These are phyloP conservation scores for Leccinum rimulosum DNA, from an alignment of 768 basidiomycete genomes.

Conservation along the genomic window DNA sequence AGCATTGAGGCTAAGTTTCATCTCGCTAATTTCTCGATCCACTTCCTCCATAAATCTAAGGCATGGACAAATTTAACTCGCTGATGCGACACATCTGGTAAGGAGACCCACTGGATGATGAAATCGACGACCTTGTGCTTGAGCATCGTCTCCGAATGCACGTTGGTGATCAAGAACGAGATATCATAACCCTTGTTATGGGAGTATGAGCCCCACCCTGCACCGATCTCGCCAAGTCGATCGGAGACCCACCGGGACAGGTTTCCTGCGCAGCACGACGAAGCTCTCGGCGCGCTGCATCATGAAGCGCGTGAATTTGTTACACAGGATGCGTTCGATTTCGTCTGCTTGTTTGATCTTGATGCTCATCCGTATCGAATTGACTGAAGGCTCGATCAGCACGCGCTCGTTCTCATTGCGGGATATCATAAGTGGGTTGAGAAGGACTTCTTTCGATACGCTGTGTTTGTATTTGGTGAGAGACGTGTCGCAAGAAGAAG, in stretches of 20 bases:
- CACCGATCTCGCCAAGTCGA: constrained; percentile 13
- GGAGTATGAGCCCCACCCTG: constrained; percentile 2
- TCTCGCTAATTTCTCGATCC: constrained; percentile 98
- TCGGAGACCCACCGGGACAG: constrained; percentile 64
- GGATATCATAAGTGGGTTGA: constrained; percentile 91
- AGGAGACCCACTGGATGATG: constrained; percentile 83
- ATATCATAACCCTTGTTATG: constrained; percentile 90
- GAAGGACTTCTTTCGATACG: constrained; percentile 88
- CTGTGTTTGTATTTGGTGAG: constrained; percentile 39
- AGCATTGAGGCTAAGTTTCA: constrained; percentile 96
- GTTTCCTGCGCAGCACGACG: constrained; percentile 92
- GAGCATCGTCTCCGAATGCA: constrained; percentile 96
- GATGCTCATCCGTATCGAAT: constrained; percentile 95
- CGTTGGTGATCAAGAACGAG: constrained; percentile 96
- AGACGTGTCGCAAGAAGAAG: neutral
- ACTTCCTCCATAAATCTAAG: constrained; percentile 97
- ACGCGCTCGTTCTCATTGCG: constrained; percentile 98
- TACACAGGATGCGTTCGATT: constrained; percentile 94
- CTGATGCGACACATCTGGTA: neutral
- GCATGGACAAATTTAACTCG: neutral
- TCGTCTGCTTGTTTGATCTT: constrained; percentile 99
- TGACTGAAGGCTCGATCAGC: constrained; percentile 94
- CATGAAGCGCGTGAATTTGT: constrained; percentile 99
- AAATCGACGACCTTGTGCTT: constrained; percentile 99
- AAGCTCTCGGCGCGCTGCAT: constrained; percentile 99